Evolutionary conservation across 805 yeast genomes (phyloP).

Genomic region (Candida caryicola): DNA sequence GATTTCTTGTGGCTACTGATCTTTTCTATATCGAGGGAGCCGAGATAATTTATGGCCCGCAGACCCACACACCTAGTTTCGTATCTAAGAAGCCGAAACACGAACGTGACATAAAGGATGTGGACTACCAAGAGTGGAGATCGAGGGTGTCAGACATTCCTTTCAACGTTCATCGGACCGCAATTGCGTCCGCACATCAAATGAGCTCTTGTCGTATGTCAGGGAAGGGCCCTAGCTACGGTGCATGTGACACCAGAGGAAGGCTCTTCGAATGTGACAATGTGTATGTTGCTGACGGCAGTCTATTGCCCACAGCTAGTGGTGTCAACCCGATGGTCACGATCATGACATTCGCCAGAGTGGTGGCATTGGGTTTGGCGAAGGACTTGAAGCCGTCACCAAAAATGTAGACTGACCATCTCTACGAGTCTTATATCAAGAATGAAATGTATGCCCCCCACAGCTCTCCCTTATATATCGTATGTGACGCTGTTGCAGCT

Average conservation of each 20-base stretch:
- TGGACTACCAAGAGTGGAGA: conserved; percentile 17
- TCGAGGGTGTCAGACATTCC: conserved; percentile 6
- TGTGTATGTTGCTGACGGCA: conserved; percentile 25
- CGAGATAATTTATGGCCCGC: conserved; percentile 16
- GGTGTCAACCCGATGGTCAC: conserved; percentile 27
- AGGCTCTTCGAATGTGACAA: conserved; percentile 22
- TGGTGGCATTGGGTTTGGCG: conserved; percentile 16
- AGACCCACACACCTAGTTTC: conserved; percentile 11
- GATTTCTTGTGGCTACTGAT: conserved; percentile 17
- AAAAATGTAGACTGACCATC: conserved; percentile 4
- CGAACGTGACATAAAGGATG: conserved; percentile 13
- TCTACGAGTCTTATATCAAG: no score
- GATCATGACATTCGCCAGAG: conserved; percentile 23
- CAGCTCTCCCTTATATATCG: conserved; percentile 24
- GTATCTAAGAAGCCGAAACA: conserved; percentile 14
- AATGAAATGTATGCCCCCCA: no score
- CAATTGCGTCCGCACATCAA: conserved; percentile 25
- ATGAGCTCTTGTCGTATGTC: conserved; percentile 26
- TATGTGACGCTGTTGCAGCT: conserved; percentile 47
- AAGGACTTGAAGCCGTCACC: conserved; percentile 13
- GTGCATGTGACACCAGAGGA: conserved; percentile 23
- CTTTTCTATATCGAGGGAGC: conserved; percentile 22
- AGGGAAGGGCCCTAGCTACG: conserved; percentile 24
- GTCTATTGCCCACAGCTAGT: conserved; percentile 25
- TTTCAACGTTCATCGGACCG: conserved; percentile 12